phyloP scores from a whole-genome alignment of 2,329 filamentous ascomycete species.

The Arthroderma sp. region DNA sequence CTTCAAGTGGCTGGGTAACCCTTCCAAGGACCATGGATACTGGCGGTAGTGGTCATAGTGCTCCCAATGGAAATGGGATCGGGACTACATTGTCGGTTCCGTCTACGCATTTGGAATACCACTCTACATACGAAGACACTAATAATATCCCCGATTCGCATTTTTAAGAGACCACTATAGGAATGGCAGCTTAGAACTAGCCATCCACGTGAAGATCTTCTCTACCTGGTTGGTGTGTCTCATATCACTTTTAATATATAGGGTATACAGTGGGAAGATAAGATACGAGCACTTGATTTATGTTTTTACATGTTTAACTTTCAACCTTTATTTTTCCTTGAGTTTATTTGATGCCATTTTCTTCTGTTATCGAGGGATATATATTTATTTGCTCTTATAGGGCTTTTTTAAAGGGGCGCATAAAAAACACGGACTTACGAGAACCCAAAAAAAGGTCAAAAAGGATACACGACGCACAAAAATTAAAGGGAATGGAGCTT shows the following conservation, averaged over 20 bases:
- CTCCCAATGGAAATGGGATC: background rate
- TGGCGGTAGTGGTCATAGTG: background rate
- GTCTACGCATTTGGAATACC: constrained; percentile 20
- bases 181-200: too few species aligned
- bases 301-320: background rate
- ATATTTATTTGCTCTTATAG: background rate
- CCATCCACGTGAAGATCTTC: too few species aligned
- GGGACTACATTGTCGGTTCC: constrained; percentile 4
- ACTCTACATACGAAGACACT: constrained; percentile 10
- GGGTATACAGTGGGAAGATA: background rate
- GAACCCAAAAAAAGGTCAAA: too few species aligned
- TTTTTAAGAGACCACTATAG: constrained; percentile 3
- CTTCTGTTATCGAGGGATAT: background rate
- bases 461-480: too few species aligned
- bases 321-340: background rate
- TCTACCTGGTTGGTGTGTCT: too few species aligned
- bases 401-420: too few species aligned
- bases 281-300: background rate
- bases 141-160: constrained; percentile 9
- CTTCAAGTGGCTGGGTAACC: constrained; percentile 6
- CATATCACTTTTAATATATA: background rate
- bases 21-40: constrained; percentile 6
- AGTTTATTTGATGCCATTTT: background rate
- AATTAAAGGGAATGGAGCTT: too few species aligned
- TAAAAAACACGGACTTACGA: too few species aligned